Conservation (phyloP, 2,329 filamentous ascomycete genomes). For the Fusarium nanum region DNA sequence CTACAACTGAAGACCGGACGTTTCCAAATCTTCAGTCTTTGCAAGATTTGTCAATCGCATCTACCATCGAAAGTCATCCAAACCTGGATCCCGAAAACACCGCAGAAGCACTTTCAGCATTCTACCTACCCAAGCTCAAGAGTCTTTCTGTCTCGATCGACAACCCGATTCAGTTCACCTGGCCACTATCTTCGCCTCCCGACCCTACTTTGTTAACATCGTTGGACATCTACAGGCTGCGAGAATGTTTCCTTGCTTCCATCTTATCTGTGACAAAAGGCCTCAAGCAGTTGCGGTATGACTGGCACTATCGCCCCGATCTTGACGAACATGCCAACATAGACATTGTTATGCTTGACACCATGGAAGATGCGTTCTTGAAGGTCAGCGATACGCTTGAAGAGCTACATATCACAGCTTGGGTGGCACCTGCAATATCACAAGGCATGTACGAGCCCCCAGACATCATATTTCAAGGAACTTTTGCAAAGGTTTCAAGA, state of each 20-base stretch:
- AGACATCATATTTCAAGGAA: not conserved
- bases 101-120: not conserved
- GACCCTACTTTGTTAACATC: not conserved
- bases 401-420: not conserved
- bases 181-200: conserved; percentile 4
- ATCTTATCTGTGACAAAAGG: not conserved
- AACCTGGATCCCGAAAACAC: conserved; percentile 5
- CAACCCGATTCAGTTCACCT: conserved; percentile 15
- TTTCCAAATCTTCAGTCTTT: not conserved
- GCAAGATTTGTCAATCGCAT: not conserved
- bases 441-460: not conserved
- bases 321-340: not conserved
- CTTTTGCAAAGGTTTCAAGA: not conserved
- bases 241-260: conserved; percentile 14
- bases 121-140: conserved; percentile 18
- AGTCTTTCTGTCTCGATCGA: conserved; percentile 13
- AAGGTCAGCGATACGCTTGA: not conserved
- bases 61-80: not conserved
- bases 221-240: conserved; percentile 12
- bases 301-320: conserved; percentile 15
- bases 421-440: fast-evolving
- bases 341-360: not conserved
- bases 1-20: fast-evolving
- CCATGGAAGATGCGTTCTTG: not conserved
- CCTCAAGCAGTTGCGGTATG: conserved; percentile 3